Evolutionary conservation across 148 eudicot genomes (phyloP).

Genomic region (Spergularia bocconei): DNA sequence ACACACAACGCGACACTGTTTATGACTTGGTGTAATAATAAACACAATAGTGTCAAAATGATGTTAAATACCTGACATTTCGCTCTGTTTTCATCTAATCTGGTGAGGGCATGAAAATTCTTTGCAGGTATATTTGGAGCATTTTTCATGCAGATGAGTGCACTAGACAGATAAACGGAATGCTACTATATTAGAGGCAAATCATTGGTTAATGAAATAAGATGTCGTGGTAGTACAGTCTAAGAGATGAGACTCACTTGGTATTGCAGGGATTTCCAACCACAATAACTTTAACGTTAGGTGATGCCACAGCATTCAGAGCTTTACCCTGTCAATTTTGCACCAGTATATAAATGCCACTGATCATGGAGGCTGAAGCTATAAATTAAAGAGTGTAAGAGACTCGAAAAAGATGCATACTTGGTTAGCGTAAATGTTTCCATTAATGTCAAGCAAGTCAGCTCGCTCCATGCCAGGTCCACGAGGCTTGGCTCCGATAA

Average conservation of each 20-base stretch:
- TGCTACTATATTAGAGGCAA: background rate
- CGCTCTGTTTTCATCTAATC: conserved; percentile 97
- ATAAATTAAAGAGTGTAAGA: background rate
- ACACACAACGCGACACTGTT: conserved; percentile 9
- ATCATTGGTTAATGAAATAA: background rate
- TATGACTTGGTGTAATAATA: background rate
- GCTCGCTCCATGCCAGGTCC: conserved; percentile 99
- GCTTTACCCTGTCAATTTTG: conserved; percentile 74
- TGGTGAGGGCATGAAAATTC: conserved; percentile 93
- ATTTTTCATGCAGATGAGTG: conserved; percentile 94
- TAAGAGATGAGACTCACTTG: conserved; percentile 48
- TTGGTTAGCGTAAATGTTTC: conserved; percentile 85
- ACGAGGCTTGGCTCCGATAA: conserved; percentile 98
- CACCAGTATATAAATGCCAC: background rate
- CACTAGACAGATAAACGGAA: conserved; percentile 46
- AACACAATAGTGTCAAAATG: no score
- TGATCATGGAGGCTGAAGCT: background rate
- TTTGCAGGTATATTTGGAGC: conserved; percentile 96
- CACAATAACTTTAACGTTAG: conserved; percentile 77
- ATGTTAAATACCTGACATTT: conserved; percentile 75
- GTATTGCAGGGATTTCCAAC: conserved; percentile 99
- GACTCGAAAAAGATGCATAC: conserved; percentile 26
- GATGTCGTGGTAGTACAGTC: background rate
- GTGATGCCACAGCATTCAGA: conserved; percentile 93
- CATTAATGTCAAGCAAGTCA: conserved; percentile 88